Base-by-base conservation (phyloP, 257 asterid genomes). In the Perilla frutescens region DNA sequence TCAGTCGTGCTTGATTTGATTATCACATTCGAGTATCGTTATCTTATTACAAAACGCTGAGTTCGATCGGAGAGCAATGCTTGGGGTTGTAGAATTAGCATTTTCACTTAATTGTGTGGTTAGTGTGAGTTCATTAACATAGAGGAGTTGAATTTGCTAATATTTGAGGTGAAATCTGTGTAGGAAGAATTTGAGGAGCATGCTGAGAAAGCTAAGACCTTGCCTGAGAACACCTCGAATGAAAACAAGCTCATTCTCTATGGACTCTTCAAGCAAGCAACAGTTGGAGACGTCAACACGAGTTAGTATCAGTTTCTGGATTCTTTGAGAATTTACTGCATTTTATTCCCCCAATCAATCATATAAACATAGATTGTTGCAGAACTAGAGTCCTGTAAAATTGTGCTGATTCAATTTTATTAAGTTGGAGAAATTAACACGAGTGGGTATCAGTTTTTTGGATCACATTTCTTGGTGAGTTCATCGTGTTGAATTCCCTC, bases 101-200 rank as follows among this genome's bases (percentile, higher is more conserved):
- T 10, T 41, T n/a, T 58, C 40, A 31, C 39, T 64, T 61, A n/a
- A 40, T 64, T n/a, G 8, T 41, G 62, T 54, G n/a, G n/a, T 62
- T 67, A 51, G 15, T 26, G 20, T 37, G 10, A 62, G 13, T 37
- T 68, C 9, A 29, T 7, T 34, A 54, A 45, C 44, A 15, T 6
- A 41, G 13, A 68, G 71, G 8, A 68, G 71, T 8, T 55, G 32
- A 14, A 32, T 49, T 58, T 36, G 61, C 40, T 62, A 13, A 45
- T 14, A 11, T 58, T 36, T 60, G 47, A 54, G 61, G 62, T 12
- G 70, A 56, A 37, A 4, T 14, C 20, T 63, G 26, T 65, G 5
- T 51, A 95, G 99, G 99, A 95, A 71, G 99, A 95, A 39, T 95
- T 95, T 80, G 98, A 95, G 80, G 89, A 80, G 80, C 56, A 90